These are phyloP conservation scores for Cladosporium sp. DNA, from an alignment of 2,329 filamentous ascomycete genomes.

Conservation along the genomic window DNA sequence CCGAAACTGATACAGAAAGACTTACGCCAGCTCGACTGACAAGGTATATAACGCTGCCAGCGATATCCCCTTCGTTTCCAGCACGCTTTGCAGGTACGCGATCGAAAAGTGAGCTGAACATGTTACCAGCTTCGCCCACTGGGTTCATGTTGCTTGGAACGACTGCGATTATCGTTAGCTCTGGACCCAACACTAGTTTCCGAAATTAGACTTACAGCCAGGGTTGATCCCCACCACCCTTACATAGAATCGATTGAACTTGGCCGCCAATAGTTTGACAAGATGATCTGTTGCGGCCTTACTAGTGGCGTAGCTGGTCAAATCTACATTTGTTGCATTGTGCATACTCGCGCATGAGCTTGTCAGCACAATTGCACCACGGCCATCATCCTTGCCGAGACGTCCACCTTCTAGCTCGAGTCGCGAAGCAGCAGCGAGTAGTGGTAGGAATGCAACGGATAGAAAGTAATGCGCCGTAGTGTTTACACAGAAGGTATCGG, in stretches of 20 bases:
- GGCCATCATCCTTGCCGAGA: conserved; percentile 41
- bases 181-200: no score
- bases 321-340: conserved; percentile 54
- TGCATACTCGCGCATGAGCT: conserved; percentile 56
- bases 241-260: conserved; percentile 49
- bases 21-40: conserved; percentile 44
- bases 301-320: conserved; percentile 54
- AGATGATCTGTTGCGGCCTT: conserved; percentile 57
- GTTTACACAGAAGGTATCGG: conserved; percentile 50
- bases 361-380: conserved; percentile 51
- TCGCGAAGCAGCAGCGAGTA: conserved; percentile 45
- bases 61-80: conserved; percentile 45
- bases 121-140: conserved; percentile 42
- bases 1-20: conserved; percentile 1
- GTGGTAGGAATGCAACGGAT: conserved; percentile 47
- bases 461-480: conserved; percentile 54
- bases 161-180: conserved; percentile 32
- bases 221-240: conserved; percentile 48
- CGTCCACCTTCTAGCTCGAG: conserved; percentile 30
- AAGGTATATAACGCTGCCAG: conserved; percentile 46
- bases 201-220: conserved; percentile 39
- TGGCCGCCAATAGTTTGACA: conserved; percentile 50
- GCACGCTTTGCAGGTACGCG: conserved; percentile 38
- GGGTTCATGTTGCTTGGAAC: conserved; percentile 50
- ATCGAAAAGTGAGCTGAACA: conserved; percentile 44